Percentiles rank a stretch among this genome's conserved stretches.
Conservation (phyloP, 441 rosid genomes). For the Adansonia gregorii region DNA sequence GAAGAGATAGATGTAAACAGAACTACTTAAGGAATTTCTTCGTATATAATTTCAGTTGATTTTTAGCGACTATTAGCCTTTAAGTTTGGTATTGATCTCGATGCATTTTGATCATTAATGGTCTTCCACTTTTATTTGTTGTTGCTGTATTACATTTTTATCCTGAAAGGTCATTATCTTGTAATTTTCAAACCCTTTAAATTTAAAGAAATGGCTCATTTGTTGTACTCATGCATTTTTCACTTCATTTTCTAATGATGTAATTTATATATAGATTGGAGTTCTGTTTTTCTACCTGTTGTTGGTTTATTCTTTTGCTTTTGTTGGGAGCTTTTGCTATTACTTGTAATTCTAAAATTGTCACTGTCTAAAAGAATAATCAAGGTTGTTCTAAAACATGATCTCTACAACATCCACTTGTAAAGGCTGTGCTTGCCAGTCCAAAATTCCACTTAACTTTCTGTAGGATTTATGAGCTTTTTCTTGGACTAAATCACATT, state of each 20-base stretch:
- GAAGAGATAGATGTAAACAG: constrained; percentile 8
- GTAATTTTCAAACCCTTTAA: not conserved
- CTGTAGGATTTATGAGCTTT: constrained; percentile 9
- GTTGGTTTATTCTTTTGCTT: constrained; percentile 8
- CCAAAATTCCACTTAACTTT: not conserved
- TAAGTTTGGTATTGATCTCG: not conserved
- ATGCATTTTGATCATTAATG: not conserved
- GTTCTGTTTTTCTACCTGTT: not conserved
- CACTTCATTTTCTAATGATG: not conserved
- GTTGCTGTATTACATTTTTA: not conserved
- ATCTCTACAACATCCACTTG: constrained; percentile 7
- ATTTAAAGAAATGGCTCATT: not conserved
- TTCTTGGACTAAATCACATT: not conserved
- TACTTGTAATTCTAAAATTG: not conserved
- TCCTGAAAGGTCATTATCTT: not conserved
- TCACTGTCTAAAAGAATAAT: constrained; percentile 7
- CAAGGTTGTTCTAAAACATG: constrained; percentile 5
- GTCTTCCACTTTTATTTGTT: not conserved
- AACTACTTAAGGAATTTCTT: not conserved
- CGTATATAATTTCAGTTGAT: not conserved
- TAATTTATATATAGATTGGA: not conserved
- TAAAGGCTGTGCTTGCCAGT: not conserved
- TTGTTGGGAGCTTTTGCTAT: constrained; percentile 3
- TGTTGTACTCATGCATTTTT: constrained; percentile 12
- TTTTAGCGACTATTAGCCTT: not conserved